Base-by-base conservation (phyloP, 176 grass and related monocot species). In the Oryza punctata region DNA sequence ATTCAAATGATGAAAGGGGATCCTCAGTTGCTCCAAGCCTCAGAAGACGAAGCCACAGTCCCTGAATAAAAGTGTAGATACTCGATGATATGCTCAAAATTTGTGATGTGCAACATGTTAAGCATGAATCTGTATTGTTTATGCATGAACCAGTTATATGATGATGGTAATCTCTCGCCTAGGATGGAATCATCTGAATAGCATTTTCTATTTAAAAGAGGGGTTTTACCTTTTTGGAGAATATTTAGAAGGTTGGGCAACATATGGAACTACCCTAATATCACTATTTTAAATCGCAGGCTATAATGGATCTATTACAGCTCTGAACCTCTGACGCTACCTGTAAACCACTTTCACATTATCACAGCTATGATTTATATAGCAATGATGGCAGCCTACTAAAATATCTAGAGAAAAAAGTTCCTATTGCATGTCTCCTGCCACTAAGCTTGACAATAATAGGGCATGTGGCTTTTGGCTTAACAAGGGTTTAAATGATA, bases 1-100 rank as follows among this genome's bases (percentile, higher is more conserved):
- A 99, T 96, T 99, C 96, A 75, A 99, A 99, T 78, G 96, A 99
- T 78, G 96, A 99, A 79, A 99, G 96, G 72, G 96, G 96, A 90
- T 99, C 96, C 71, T 99, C 96, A 63, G 96, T 99, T 81, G 91
- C 93, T 69, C 96, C 91, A 88, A 99, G 96, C 85, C 93, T 94
- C 63, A 99, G 87, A 81, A 99, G 88, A 88, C 94, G 93, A 79
- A 93, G 86, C 96, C 96, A 99, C 40, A 99, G 91, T 85, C 96
- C 93, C 96, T 99, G 82, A 83, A 90, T 65, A 80, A 88, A 76
- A 80, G 73, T 44, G 35, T 21, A 79, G 78, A 66, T 41, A 38
- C 59, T 69, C 38, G 79, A 65, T 68, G 76, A 63, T 11, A 80
- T 70, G 63, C 74, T 88, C 74, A 79, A 6, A 52, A 19, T 16